Percentiles rank a stretch among this genome's conserved stretches.
phyloP scores from a whole-genome alignment of 2,329 filamentous ascomycete species.

The Claviceps africana region DNA sequence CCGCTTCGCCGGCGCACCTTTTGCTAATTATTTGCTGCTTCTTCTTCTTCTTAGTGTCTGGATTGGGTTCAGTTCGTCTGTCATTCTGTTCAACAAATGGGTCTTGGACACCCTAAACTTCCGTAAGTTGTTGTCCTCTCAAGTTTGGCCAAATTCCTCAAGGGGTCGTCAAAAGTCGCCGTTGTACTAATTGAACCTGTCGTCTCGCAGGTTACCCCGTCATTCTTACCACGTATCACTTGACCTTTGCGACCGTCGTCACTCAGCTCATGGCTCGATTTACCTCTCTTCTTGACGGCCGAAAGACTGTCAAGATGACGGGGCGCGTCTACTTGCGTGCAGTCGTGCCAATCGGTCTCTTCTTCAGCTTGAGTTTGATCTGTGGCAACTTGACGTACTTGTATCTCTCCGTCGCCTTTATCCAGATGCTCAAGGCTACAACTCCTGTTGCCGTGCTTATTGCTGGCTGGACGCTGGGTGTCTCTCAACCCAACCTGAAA shows the following conservation, averaged over 20 bases:
- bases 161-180: background rate
- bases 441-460: constrained; percentile 88
- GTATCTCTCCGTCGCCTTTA: constrained; percentile 90
- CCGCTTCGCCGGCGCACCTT: background rate
- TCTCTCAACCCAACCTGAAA: constrained; percentile 71
- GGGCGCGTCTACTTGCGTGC: constrained; percentile 83
- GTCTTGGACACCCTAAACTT: constrained; percentile 78
- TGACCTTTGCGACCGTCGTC: constrained; percentile 83
- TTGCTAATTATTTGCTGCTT: background rate
- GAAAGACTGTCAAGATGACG: constrained; percentile 96
- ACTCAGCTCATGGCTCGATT: constrained; percentile 87
- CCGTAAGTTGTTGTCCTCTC: constrained; percentile 25
- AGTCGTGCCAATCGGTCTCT: constrained; percentile 86
- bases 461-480: constrained; percentile 75
- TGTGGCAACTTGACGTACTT: constrained; percentile 93
- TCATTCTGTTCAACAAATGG: constrained; percentile 99
- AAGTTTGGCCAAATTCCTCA: background rate
- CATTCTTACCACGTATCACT: constrained; percentile 90
- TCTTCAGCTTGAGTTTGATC: constrained; percentile 92
- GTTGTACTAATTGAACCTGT: background rate
- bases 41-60: constrained; percentile 47
- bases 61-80: constrained; percentile 83
- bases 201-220: constrained; percentile 47
- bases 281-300: constrained; percentile 78
- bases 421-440: constrained; percentile 98